phyloP scores from a whole-genome alignment of 129 eudicot species.

The Logfia minima region DNA sequence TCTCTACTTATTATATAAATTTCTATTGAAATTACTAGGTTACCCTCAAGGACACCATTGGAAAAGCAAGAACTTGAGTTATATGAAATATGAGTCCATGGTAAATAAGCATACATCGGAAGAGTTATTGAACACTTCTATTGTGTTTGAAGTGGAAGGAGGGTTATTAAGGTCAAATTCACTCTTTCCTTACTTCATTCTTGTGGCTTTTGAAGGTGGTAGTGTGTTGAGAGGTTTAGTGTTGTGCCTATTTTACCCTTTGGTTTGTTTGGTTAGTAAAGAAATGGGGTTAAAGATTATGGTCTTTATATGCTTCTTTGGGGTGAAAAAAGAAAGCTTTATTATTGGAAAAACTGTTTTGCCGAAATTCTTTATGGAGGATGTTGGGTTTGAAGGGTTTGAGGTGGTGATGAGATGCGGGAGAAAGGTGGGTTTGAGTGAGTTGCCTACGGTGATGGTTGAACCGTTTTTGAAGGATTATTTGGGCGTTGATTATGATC shows the following conservation, averaged over 20 bases:
- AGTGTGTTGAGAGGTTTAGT: constrained; percentile 52
- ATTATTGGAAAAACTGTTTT: constrained; percentile 47
- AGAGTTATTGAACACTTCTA: constrained; percentile 22
- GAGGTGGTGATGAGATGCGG: constrained; percentile 42
- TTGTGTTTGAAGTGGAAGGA: constrained; percentile 47
- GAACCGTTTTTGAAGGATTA: constrained; percentile 55
- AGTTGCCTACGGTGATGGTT: constrained; percentile 61
- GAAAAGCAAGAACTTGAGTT: constrained; percentile 29
- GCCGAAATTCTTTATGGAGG: constrained; percentile 64
- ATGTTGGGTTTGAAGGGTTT: constrained; percentile 45
- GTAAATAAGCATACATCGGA: constrained; percentile 25
- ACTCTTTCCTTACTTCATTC: constrained; percentile 65
- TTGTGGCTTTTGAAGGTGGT: constrained; percentile 71
- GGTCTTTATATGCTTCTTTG: constrained; percentile 58
- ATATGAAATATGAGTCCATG: constrained; percentile 34
- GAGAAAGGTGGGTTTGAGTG: constrained; percentile 42
- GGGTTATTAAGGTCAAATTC: constrained; percentile 47
- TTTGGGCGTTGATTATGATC: constrained; percentile 46
- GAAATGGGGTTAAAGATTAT: constrained; percentile 42
- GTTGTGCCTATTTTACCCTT: constrained; percentile 49
- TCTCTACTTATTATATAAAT: constrained; percentile 30
- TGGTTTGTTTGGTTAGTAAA: constrained; percentile 31
- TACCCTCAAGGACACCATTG: constrained; percentile 32
- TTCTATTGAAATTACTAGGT: constrained; percentile 35
- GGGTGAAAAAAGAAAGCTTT: constrained; percentile 40